Percentiles rank a stretch among this genome's conserved stretches.
These are phyloP conservation scores for Clonostachys rhizophaga DNA, from an alignment of 2,329 filamentous ascomycete species.

Conservation along the genomic window DNA sequence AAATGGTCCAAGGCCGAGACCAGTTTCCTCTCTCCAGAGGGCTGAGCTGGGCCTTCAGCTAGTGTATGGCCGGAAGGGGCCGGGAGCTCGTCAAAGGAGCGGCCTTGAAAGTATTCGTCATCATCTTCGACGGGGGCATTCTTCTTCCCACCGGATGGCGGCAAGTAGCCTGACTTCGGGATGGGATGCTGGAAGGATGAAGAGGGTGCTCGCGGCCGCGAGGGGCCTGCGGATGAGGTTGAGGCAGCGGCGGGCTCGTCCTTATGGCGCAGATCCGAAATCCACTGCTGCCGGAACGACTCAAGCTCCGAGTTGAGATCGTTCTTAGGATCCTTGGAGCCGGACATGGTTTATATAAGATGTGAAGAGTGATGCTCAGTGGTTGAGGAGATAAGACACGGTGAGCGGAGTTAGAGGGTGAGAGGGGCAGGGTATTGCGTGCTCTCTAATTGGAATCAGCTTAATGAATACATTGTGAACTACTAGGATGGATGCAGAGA, in stretches of 20 bases:
- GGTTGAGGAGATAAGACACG: too few relatives aligned
- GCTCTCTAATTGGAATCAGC: too few relatives aligned
- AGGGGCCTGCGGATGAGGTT: neutral
- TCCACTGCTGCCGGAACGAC: conserved; percentile 81
- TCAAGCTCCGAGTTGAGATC: conserved; percentile 69
- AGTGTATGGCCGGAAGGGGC: conserved; percentile 6
- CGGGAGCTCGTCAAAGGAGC: conserved; percentile 21
- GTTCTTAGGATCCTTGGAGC: conserved; percentile 15
- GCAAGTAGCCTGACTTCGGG: too few relatives aligned
- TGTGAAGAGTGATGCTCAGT: neutral
- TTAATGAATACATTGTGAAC: too few relatives aligned
- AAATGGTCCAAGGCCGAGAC: conserved; percentile 86
- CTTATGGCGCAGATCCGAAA: conserved; percentile 63
- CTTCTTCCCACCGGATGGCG: neutral
- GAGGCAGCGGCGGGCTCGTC: conserved; percentile 11
- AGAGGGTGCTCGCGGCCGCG: neutral
- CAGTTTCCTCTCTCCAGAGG: conserved; percentile 38
- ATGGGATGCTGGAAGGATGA: neutral
- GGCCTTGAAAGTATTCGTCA: conserved; percentile 23
- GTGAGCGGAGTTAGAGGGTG: too few relatives aligned
- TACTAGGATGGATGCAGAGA: too few relatives aligned
- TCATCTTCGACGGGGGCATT: conserved; percentile 20
- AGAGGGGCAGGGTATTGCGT: too few relatives aligned
- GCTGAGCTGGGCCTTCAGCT: neutral
- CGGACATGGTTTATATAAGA: neutral